phyloP scores from a whole-genome alignment of 306 rosid genomes.

The Pterocarpus macrocarpus region DNA sequence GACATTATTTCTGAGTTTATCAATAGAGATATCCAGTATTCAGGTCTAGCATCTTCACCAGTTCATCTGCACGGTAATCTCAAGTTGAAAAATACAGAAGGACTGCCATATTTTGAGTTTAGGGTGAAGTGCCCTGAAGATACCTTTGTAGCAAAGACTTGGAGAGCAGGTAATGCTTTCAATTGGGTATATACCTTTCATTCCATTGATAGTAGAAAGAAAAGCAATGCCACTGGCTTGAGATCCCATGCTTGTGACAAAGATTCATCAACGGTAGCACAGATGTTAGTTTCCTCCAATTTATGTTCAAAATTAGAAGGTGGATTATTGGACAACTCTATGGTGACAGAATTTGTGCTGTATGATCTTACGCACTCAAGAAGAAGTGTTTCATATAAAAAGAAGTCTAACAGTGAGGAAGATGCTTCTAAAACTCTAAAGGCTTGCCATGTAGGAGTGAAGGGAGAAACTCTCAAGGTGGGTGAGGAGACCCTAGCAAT shows the following conservation, averaged over 20 bases:
- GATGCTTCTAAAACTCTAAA: constrained; percentile 53
- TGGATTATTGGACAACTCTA: constrained; percentile 66
- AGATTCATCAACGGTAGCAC: constrained; percentile 76
- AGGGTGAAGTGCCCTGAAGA: constrained; percentile 75
- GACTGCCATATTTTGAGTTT: constrained; percentile 77
- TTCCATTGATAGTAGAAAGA: constrained; percentile 64
- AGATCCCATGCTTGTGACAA: constrained; percentile 57
- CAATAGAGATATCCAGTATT: constrained; percentile 52
- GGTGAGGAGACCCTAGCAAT: constrained; percentile 37
- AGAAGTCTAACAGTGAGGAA: constrained; percentile 29
- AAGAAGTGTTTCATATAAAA: constrained; percentile 53
- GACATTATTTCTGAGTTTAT: constrained; percentile 54
- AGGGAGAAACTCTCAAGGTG: constrained; percentile 44
- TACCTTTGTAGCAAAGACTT: constrained; percentile 72
- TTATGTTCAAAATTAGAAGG: constrained; percentile 69
- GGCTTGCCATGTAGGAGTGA: constrained; percentile 50
- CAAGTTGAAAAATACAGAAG: constrained; percentile 69
- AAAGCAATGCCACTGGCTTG: constrained; percentile 59
- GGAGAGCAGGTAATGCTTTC: constrained; percentile 71
- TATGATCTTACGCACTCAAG: constrained; percentile 78
- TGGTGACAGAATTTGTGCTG: constrained; percentile 77
- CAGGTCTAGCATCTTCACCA: constrained; percentile 70
- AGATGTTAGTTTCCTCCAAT: constrained; percentile 82
- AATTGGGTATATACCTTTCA: constrained; percentile 84
- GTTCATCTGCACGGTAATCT: constrained; percentile 85